A percentile compares a stretch with the other conserved stretches of the same genome.
phyloP scores from a whole-genome alignment of 2,329 filamentous ascomycete species.

The Trichoderma hamatum region DNA sequence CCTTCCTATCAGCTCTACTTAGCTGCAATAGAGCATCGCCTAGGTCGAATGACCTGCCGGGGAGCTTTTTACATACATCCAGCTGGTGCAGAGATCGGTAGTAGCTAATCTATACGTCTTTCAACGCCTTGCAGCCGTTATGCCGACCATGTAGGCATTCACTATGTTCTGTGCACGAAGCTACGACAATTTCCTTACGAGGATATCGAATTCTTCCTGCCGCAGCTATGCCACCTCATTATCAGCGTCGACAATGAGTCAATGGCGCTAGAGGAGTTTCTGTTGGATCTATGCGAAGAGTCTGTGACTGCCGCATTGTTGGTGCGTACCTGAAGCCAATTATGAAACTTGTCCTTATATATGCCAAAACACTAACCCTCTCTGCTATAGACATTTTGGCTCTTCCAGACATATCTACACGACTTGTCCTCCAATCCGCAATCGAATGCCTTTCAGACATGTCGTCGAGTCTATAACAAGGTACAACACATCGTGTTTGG shows the following conservation, averaged over 20 bases:
- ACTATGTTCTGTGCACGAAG: slow-evolving; percentile 87
- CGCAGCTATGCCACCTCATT: slow-evolving; percentile 83
- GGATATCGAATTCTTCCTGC: slow-evolving; percentile 91
- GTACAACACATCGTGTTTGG: slow-evolving; percentile 88
- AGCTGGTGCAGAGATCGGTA: slow-evolving; percentile 32
- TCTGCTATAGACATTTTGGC: slow-evolving; percentile 76
- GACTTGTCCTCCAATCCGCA: slow-evolving; percentile 76
- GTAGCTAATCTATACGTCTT: slow-evolving; percentile 17
- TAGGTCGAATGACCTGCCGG: background rate
- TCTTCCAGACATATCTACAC: slow-evolving; percentile 85
- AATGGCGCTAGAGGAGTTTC: slow-evolving; percentile 86
- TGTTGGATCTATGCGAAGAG: slow-evolving; percentile 83
- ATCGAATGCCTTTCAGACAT: slow-evolving; percentile 78
- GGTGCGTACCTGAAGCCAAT: slow-evolving; percentile 54
- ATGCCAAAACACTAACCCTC: slow-evolving; percentile 12
- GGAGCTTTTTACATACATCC: background rate
- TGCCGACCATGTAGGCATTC: slow-evolving; percentile 86
- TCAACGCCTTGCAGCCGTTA: slow-evolving; percentile 64
- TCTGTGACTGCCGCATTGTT: slow-evolving; percentile 82
- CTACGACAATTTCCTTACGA: slow-evolving; percentile 86
- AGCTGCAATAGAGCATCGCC: background rate
- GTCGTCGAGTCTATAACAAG: slow-evolving; percentile 82
- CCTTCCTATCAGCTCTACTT: background rate
- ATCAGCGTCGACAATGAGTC: slow-evolving; percentile 89
- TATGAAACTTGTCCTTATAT: background rate